Base-by-base conservation (phyloP, 2,329 filamentous ascomycete species). In the Fonsecaea nubica region DNA sequence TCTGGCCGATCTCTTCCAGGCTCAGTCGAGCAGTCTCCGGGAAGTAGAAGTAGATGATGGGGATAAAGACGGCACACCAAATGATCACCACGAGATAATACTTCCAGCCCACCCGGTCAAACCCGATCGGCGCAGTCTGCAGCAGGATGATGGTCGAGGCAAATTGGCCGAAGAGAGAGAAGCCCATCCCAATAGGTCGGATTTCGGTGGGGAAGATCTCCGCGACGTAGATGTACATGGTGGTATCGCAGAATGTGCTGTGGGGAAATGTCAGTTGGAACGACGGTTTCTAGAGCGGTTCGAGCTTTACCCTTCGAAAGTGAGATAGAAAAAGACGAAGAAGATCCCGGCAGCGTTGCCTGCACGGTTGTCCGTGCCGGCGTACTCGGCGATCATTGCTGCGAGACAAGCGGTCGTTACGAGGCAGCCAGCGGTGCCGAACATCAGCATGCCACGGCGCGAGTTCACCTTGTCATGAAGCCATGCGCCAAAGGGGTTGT, bases 101-200 rank as follows among this genome's bases (percentile, higher is more conserved):
- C 25, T 72, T 72, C 59, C 81, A 87, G 15, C 81, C 81, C 64
- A 88, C 85, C 2, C 64, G 75, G 71, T 72, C 70, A 60, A 80
- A 78, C 2, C 76, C 77, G 6, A 79, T 73, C 0, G 78, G 78
- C 0, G 78, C 80, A 0, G 81, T 83, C 69, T 85, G 80, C 0
- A 85, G 75, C 0, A 84, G 76, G 25, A 85, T 80, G 1, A 85
- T 75, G 0, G 82, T 84, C 0, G 82, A 77, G 1, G 81, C 79
- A 66, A 83, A 83, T 65, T 83, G 82, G 3, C 82, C 83, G 60
- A 85, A 84, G 1, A 85, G 68, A 0, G 80, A 83, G 72, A 84
- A 83, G 0, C 81, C 83, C 77, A 84, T 84, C 8, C 83, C 83
- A 36, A 84, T 85, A 0, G 82, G 79, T 1, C 83, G 78, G 33